phyloP scores from a whole-genome alignment of 257 asterid genomes.

The Petunia axillaris region DNA sequence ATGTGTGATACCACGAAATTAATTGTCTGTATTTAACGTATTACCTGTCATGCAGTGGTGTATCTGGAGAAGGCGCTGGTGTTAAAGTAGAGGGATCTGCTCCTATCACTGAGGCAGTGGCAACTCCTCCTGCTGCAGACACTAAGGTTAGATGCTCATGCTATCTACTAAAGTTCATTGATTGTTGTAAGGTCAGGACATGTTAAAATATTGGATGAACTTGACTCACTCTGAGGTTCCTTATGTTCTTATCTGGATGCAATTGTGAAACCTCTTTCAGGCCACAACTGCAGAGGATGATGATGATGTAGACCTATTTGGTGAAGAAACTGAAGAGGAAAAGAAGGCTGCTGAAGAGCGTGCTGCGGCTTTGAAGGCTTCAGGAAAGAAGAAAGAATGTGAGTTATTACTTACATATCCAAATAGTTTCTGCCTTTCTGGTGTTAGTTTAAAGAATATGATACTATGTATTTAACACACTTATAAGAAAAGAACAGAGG shows the following conservation, averaged over 20 bases:
- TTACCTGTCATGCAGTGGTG: conserved; percentile 51
- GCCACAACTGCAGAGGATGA: conserved; percentile 71
- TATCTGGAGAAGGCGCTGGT: conserved; percentile 71
- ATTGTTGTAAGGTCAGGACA: background rate
- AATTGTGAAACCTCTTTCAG: conserved; percentile 31
- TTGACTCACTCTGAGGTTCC: too few species aligned
- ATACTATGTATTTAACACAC: too few species aligned
- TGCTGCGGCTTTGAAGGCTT: conserved; percentile 83
- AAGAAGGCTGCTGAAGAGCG: conserved; percentile 86
- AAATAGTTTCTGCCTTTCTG: background rate
- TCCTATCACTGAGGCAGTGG: conserved; percentile 42
- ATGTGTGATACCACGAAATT: background rate
- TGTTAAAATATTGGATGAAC: too few species aligned
- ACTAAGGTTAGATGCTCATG: conserved; percentile 37
- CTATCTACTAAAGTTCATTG: background rate
- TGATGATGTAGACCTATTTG: conserved; percentile 83
- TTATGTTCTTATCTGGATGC: too few species aligned
- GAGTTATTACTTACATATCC: conserved; percentile 23
- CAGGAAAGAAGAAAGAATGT: conserved; percentile 89
- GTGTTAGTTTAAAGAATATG: background rate
- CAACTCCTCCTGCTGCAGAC: conserved; percentile 64
- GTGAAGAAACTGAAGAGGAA: conserved; percentile 96
- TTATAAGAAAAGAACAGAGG: too few species aligned
- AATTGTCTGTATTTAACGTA: too few species aligned
- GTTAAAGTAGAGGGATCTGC: conserved; percentile 57